Percentiles rank a stretch among this genome's conserved stretches.
These are phyloP conservation scores for Rhizoclosmatium globosum DNA, from an alignment of 192 early-diverging fungal species.

Conservation along the genomic window DNA sequence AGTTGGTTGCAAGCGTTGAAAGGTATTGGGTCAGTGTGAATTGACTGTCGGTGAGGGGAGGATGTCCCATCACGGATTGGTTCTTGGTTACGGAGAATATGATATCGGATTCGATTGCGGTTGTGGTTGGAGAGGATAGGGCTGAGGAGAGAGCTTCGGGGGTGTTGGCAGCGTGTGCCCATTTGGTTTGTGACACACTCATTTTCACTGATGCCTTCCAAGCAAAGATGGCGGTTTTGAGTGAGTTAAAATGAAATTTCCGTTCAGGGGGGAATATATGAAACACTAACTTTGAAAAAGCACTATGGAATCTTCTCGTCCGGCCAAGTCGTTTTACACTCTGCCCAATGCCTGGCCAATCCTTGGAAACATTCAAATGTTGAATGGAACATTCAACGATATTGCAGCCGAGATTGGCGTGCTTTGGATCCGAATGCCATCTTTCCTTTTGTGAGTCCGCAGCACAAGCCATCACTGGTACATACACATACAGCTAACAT, in stretches of 20 bases:
- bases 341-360: no score
- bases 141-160: neutral
- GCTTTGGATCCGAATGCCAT: no score
- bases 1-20: neutral
- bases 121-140: neutral
- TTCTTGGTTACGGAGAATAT: neutral
- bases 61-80: constrained; percentile 4
- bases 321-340: neutral
- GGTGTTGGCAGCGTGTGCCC: constrained; percentile 9
- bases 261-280: neutral
- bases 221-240: no score
- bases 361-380: no score
- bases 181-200: neutral
- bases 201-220: neutral
- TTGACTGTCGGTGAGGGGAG: neutral
- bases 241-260: no score
- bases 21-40: constrained; percentile 4
- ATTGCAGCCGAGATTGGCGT: no score
- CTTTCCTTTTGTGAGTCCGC: no score
- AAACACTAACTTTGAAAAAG: no score
- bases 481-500: neutral
- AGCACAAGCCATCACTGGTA: no score
- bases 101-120: constrained; percentile 15
- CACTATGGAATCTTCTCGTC: neutral
- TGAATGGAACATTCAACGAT: no score